Evolutionary conservation across 352 stramenopile species (phyloP), one percentile per base, ranked within the genome.

Genomic region (Thalassiosira hispida): DNA sequence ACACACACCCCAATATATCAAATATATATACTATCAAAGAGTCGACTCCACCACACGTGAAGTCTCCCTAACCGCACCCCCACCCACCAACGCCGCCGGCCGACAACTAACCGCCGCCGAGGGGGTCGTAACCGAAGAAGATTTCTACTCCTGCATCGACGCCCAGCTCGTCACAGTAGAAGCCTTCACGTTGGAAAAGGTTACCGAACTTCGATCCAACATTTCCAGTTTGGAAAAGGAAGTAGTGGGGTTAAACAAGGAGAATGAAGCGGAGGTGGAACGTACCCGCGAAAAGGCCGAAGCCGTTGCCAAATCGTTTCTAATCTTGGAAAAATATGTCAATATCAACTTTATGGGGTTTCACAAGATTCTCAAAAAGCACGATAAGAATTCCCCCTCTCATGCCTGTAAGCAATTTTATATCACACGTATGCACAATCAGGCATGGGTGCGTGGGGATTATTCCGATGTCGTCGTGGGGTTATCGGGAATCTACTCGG

Each of bases 291-390:
- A 83, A 9, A 25, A 69, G 0, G 86, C 91, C 2, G 83, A 95
- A 46, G 70, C 83, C 2, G 82, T 94, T 23, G 91, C 89, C 8
- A 77, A 94, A 25, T 66, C 91, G 20, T 96, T 96, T 74, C 83
- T 97, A n/a, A 82, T 62, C 14, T 65, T 97, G 7, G 94, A 97
- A 83, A 96, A 96, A 56, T 97, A 94, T 77, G 94, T 96, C 31
- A 97, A 97, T 64, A 81, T 96, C 18, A 97, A 97, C 74, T 96
- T 96, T 62, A 96, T 94, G 81, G 94, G 90, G 9, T 96, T 96
- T 85, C 92, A 96, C 81, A 97, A 97, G 83, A 96, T 97, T 57
- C 77, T 97, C 25, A 97, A 97, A 64, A 97, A 97, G 76, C 94
- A 96, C 73, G 94, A 97, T 84, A 95, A 95, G 72, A 83, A 94